Evolutionary conservation across 208 protist species (phyloP), one percentile per base, ranked within the genome.

Genomic region (Trypanosoma avium): DNA sequence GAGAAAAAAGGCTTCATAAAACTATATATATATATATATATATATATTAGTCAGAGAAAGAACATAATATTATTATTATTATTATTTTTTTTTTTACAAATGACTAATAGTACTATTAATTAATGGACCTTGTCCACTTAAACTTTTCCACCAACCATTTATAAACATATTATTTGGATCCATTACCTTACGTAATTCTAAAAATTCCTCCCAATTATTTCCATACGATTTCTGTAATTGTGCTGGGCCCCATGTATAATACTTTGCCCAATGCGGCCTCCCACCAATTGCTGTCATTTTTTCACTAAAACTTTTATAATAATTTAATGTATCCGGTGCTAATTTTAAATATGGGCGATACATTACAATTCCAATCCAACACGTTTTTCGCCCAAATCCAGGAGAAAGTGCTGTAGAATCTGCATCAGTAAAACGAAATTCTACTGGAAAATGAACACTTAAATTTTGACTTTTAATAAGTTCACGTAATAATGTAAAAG

Each of bases 301-400:
- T 2, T 59, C 58, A 54, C 73, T 75, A 56, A 90, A 90, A 47
- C 65, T 65, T 42, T 88, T 69, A 62, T 90, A 90, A 72, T 70
- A 88, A 24, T 67, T 56, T n/a, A 70, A 67, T 22, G 79, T 90
- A 62, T 90, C 84, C 10, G 60, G 70, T 5, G 87, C 84, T 33
- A 89, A 67, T 17, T 42, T 49, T 8, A 61, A 58, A 29, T 76
- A 70, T 4, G 82, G 87, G 13, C 74, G 68, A 77, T 94, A 94
- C 85, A 94, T 94, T 26, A 94, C 82, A n/a, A 90, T 76, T 9
- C 88, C 88, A 38, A 94, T 81, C 82, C 85, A 94, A 66, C 88
- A 94, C 33, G 81, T 92, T 9, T 64, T 56, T 10, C 84, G 76
- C 3, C 78, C 82, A 36, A 72, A 59, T 0, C 76, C 76, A 1